These are phyloP conservation scores for Xylariomycetidae sp. DNA, from an alignment of 2,329 filamentous ascomycete genomes.

Conservation along the genomic window DNA sequence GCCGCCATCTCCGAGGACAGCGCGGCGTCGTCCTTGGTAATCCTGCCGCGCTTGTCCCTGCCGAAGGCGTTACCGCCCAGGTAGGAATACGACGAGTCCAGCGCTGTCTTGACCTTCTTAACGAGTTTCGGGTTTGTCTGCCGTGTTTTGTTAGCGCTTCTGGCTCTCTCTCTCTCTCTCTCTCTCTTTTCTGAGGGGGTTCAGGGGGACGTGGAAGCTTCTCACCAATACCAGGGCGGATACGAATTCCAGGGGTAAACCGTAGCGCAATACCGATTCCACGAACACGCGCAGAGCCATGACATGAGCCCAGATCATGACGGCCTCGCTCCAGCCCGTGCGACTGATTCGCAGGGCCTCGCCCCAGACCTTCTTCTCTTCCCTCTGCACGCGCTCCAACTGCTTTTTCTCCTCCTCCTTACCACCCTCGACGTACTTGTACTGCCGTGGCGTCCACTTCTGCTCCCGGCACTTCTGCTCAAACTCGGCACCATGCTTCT, in stretches of 20 bases:
- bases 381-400: constrained; percentile 72
- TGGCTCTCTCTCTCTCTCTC: neutral
- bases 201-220: constrained; percentile 5
- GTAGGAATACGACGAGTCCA: constrained; percentile 85
- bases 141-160: no score
- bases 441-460: constrained; percentile 92
- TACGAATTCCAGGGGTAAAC: constrained; percentile 84
- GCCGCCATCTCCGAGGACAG: constrained; percentile 80
- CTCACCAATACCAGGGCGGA: constrained; percentile 79
- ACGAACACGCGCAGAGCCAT: constrained; percentile 91
- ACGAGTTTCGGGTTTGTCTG: constrained; percentile 66
- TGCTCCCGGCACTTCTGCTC: constrained; percentile 87
- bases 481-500: constrained; percentile 84
- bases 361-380: constrained; percentile 89
- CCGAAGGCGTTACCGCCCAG: constrained; percentile 92
- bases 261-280: constrained; percentile 95
- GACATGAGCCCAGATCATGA: constrained; percentile 95
- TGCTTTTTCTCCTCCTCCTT: constrained; percentile 86
- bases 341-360: constrained; percentile 82
- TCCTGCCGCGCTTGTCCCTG: constrained; percentile 86
- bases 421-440: constrained; percentile 86
- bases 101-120: constrained; percentile 71
- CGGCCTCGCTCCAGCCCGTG: constrained; percentile 92
- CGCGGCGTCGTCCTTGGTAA: constrained; percentile 82
- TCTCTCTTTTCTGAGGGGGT: neutral